Conservation (phyloP, 768 basidiomycete species). For the Tylopilus plumbeoviolaceoides region DNA sequence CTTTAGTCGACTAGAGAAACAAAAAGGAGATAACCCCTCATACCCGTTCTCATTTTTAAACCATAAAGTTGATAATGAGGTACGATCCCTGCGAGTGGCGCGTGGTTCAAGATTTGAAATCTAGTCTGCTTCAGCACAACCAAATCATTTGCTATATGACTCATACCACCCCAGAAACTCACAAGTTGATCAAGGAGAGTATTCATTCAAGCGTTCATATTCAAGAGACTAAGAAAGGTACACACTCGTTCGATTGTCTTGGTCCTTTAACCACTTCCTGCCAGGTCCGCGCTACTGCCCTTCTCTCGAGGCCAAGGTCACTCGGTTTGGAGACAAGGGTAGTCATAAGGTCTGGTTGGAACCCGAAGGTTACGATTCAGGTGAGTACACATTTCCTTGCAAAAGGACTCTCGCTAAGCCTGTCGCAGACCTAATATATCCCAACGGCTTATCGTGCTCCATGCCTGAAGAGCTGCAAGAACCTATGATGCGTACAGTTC, state of each 20-base stretch:
- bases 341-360: slow-evolving; percentile 83
- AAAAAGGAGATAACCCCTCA: slow-evolving; percentile 64
- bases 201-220: slow-evolving; percentile 80
- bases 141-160: slow-evolving; percentile 76
- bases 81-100: slow-evolving; percentile 26
- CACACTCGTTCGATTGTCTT: background rate
- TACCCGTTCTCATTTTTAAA: slow-evolving; percentile 76
- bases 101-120: background rate
- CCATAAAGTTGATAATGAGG: slow-evolving; percentile 65
- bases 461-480: slow-evolving; percentile 85
- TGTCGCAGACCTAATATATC: slow-evolving; percentile 74
- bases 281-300: slow-evolving; percentile 90
- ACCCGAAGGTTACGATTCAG: slow-evolving; percentile 88
- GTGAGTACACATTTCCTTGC: slow-evolving; percentile 34
- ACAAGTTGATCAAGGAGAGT: slow-evolving; percentile 70
- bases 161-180: slow-evolving; percentile 66
- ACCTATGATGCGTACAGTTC: slow-evolving; percentile 77
- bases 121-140: slow-evolving; percentile 45
- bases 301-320: slow-evolving; percentile 82
- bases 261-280: background rate
- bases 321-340: slow-evolving; percentile 69
- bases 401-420: background rate
- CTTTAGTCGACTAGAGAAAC: slow-evolving; percentile 54
- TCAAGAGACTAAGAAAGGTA: slow-evolving; percentile 84
- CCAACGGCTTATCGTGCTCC: slow-evolving; percentile 85